Conservation (phyloP, 345 rosid genomes). For the Populus davidiana region DNA sequence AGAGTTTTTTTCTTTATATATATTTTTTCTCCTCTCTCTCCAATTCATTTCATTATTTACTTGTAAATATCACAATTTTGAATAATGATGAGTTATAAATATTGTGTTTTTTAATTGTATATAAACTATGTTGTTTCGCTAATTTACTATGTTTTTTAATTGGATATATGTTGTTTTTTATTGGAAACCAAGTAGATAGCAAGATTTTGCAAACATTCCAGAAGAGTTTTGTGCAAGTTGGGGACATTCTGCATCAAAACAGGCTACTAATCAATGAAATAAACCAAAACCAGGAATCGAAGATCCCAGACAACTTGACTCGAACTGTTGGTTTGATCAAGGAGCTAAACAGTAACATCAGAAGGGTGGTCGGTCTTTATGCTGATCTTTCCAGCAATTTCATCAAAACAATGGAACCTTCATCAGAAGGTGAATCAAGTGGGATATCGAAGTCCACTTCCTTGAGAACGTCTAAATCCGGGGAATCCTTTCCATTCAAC, state of each 20-base stretch:
- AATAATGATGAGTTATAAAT: too few species aligned
- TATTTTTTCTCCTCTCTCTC: too few species aligned
- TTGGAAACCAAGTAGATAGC: constrained; percentile 45
- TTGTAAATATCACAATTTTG: too few species aligned
- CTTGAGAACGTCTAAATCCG: too few species aligned
- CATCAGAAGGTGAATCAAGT: constrained; percentile 65
- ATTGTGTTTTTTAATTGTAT: too few species aligned
- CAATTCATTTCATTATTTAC: too few species aligned
- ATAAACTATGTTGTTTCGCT: too few species aligned
- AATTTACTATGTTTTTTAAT: too few species aligned
- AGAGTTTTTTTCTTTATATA: too few species aligned
- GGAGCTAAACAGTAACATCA: constrained; percentile 80
- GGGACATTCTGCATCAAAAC: constrained; percentile 64
- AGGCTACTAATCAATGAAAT: constrained; percentile 68
- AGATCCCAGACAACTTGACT: constrained; percentile 61
- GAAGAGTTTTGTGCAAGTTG: constrained; percentile 70
- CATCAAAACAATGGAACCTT: constrained; percentile 54
- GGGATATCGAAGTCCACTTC: constrained; percentile 45
- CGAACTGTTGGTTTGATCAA: constrained; percentile 69
- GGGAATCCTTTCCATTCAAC: too few species aligned
- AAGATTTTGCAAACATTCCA: constrained; percentile 68
- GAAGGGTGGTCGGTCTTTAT: constrained; percentile 67
- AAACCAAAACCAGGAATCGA: constrained; percentile 77
- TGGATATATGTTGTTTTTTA: too few species aligned
- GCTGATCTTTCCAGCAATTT: constrained; percentile 64